phyloP scores from a whole-genome alignment of 2,329 filamentous ascomycete species.

The Dactylonectria estremocensis region DNA sequence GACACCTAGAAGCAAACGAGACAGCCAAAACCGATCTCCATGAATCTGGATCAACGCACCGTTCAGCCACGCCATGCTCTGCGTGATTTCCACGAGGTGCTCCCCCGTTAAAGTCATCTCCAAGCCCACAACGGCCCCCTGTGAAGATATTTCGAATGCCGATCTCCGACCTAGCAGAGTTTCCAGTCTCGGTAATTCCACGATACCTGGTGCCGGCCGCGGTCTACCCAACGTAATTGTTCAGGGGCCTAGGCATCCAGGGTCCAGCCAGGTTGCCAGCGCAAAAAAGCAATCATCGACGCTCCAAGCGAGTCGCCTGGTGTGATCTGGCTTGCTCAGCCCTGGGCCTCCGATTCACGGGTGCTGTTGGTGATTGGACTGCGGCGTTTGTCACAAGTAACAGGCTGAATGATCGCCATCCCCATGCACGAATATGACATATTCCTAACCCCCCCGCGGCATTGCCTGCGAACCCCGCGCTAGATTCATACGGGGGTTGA shows the following conservation, averaged over 20 bases:
- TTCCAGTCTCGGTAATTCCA: slow-evolving; percentile 20
- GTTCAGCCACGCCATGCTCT: slow-evolving; percentile 21
- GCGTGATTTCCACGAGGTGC: slow-evolving; percentile 21
- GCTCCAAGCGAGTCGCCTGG: slow-evolving; percentile 10
- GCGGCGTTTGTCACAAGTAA: slow-evolving; percentile 39
- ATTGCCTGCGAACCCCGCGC: slow-evolving; percentile 4
- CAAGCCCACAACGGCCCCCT: slow-evolving; percentile 7
- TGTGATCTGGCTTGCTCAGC: slow-evolving; percentile 23
- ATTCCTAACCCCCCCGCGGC: slow-evolving; percentile 10
- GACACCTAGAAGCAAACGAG: slow-evolving; percentile 16
- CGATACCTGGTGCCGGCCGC: slow-evolving; percentile 17
- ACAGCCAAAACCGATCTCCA: slow-evolving; percentile 9
- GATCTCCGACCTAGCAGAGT: slow-evolving; percentile 19
- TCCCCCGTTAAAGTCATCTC: slow-evolving; percentile 3
- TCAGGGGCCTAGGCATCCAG: slow-evolving; percentile 11
- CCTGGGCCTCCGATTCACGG: slow-evolving; percentile 9
- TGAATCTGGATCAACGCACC: slow-evolving; percentile 21
- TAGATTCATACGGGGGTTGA: slow-evolving; percentile 2
- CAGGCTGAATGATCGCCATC: slow-evolving; percentile 28
- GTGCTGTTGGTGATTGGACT: slow-evolving; percentile 17
- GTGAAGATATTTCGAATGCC: slow-evolving; percentile 9
- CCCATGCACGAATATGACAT: slow-evolving; percentile 19
- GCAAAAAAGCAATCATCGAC: slow-evolving; percentile 22
- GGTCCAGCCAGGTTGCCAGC: neutral
- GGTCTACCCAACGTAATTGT: slow-evolving; percentile 18